These are phyloP conservation scores for Pouteria glomerata DNA, from an alignment of 148 eudicot genomes.

Conservation along the genomic window DNA sequence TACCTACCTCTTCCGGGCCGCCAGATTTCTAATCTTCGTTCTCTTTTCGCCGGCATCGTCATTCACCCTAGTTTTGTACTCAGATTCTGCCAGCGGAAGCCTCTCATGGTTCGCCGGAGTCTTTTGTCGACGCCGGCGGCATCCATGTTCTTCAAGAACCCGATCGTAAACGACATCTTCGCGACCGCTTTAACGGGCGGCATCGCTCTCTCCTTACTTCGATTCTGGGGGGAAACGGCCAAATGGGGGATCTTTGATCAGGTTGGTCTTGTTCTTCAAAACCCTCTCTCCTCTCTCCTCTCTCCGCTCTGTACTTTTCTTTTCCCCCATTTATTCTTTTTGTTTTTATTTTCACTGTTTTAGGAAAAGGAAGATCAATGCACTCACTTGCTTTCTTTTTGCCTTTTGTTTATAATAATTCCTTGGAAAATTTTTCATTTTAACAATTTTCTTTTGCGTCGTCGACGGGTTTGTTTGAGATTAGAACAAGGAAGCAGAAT, in stretches of 20 bases:
- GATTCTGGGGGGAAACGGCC: slow-evolving; percentile 50
- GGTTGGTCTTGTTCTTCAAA: slow-evolving; percentile 21
- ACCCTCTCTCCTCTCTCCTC: not conserved
- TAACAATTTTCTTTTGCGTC: too few species aligned
- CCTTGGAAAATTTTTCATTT: too few species aligned
- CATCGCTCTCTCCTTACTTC: slow-evolving; percentile 41
- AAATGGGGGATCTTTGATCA: slow-evolving; percentile 45
- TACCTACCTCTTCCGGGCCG: too few species aligned
- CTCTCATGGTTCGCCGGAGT: slow-evolving; percentile 8
- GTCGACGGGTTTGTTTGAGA: too few species aligned
- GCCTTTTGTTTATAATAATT: not conserved
- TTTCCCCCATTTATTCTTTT: too few species aligned
- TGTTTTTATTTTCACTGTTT: not conserved
- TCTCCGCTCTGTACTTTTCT: too few species aligned
- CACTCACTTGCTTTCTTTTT: not conserved
- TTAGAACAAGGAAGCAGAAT: too few species aligned
- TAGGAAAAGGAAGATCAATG: too few species aligned
- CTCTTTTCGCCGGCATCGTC: too few species aligned
- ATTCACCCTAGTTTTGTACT: too few species aligned
- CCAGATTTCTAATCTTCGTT: too few species aligned
- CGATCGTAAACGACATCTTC: slow-evolving; percentile 31
- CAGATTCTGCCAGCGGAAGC: too few species aligned
- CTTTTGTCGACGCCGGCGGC: slow-evolving; percentile 1
- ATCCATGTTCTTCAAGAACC: slow-evolving; percentile 28
- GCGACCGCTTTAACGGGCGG: slow-evolving; percentile 41